Evolutionary conservation across 306 rosid genomes (phyloP), one percentile per base, ranked within the genome.

Genomic region (Corylus avellana): DNA sequence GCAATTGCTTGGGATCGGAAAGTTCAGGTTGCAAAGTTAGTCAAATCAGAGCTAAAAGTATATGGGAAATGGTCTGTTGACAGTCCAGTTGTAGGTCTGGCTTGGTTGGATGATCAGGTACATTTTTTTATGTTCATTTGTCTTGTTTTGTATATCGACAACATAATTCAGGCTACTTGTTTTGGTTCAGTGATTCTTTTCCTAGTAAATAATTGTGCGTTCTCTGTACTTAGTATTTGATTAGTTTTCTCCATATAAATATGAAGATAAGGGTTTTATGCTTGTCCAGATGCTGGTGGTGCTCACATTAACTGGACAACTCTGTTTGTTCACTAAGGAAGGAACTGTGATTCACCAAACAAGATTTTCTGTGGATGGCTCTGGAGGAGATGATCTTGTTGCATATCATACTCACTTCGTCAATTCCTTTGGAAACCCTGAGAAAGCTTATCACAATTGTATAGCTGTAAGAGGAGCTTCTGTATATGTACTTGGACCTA

Each of bases 21-120:
- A 81, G 99, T 95, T 83, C 96, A 85, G 87, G 99, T 95, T 46
- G 99, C 99, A 76, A 95, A 89, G 86, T 83, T 95, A 84, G 90
- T 89, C 71, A 95, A 90, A 85, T 82, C 97, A 16, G 97, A 89
- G 88, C 85, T 95, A 56, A 90, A 88, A 86, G 90, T 93, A 61
- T 89, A 88, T 88, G 93, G 93, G 68, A 85, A 82, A 78, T 93
- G 98, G 98, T 90, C 94, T 85, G 92, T 95, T 80, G 98, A 95
- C 37, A 90, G 96, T 82, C 92, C 94, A 12, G 98, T 96, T 37
- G 82, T 91, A 84, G 97, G 97, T 80, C 89, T 95, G 76, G 96
- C 94, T 48, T 95, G 99, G 99, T 83, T 95, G 87, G 96, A 95
- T 87, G 97, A 94, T 86, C 97, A 92, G 97, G 98, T 92, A 75